Conservation (phyloP, 768 basidiomycete genomes). For the Favolaschia claudopus region DNA sequence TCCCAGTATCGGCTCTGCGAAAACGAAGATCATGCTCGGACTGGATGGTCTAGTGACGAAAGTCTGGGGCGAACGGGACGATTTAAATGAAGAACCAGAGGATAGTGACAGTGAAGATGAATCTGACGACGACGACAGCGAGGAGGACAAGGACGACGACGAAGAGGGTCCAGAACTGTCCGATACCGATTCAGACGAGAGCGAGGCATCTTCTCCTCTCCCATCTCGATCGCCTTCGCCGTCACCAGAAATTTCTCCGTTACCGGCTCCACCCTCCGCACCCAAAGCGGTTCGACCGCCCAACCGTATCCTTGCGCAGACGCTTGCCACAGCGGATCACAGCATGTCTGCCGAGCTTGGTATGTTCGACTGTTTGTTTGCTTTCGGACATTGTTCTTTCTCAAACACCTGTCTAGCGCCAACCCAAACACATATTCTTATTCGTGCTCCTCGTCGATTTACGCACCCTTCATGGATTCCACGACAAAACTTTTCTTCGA, state of each 20-base stretch:
- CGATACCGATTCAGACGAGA: slow-evolving; percentile 6
- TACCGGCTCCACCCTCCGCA: slow-evolving; percentile 10
- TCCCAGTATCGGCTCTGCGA: slow-evolving; percentile 67
- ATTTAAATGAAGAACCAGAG: slow-evolving; percentile 32
- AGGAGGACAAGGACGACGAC: slow-evolving; percentile 23
- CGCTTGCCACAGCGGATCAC: slow-evolving; percentile 26
- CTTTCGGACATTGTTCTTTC: not conserved
- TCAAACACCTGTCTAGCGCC: slow-evolving; percentile 19
- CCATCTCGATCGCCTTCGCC: slow-evolving; percentile 18
- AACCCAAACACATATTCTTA: slow-evolving; percentile 33
- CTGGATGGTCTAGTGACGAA: slow-evolving; percentile 70
- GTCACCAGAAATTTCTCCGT: slow-evolving; percentile 6
- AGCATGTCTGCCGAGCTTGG: slow-evolving; percentile 48
- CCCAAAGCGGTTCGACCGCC: too few relatives aligned
- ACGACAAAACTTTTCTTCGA: slow-evolving; percentile 47
- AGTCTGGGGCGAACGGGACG: slow-evolving; percentile 46
- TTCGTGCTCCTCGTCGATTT: slow-evolving; percentile 37
- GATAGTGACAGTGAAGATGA: slow-evolving; percentile 32
- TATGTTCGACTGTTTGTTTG: slow-evolving; percentile 13
- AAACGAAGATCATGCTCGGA: slow-evolving; percentile 65
- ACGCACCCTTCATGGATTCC: slow-evolving; percentile 36
- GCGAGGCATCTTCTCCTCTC: slow-evolving; percentile 12
- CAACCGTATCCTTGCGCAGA: slow-evolving; percentile 14
- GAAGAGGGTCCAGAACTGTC: slow-evolving; percentile 10
- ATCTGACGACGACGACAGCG: slow-evolving; percentile 31